A percentile compares a stretch with the other conserved stretches of the same genome.
These are phyloP conservation scores for Zoysia matrella DNA, from an alignment of 202 grass and related monocot genomes.

Conservation along the genomic window DNA sequence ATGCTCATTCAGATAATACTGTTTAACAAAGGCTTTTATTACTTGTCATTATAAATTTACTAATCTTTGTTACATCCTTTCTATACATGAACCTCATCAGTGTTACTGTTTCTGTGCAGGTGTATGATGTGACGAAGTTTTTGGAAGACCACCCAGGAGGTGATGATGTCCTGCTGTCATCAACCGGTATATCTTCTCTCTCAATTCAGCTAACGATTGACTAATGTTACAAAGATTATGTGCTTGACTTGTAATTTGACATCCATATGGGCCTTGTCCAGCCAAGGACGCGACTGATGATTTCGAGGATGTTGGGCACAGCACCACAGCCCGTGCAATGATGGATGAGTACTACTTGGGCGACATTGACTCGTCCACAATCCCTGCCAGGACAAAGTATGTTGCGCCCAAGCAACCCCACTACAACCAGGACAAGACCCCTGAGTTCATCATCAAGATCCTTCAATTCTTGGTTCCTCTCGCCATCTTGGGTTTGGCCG, in stretches of 20 bases:
- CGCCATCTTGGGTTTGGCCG: conserved; percentile 62
- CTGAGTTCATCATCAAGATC: conserved; percentile 62
- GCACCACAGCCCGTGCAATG: conserved; percentile 74
- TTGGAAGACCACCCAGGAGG: conserved; percentile 91
- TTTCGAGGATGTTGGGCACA: conserved; percentile 60
- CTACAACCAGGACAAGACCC: conserved; percentile 83
- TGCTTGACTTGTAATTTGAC: background rate
- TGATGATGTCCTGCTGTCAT: conserved; percentile 83
- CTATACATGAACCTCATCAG: background rate
- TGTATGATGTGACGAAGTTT: conserved; percentile 83
- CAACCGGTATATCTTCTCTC: conserved; percentile 61
- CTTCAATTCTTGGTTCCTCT: conserved; percentile 79
- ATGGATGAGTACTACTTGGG: conserved; percentile 87
- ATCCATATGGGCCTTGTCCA: conserved; percentile 5
- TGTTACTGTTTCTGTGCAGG: conserved; percentile 48
- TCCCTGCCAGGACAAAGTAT: conserved; percentile 67
- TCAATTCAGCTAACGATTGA: background rate
- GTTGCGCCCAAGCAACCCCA: conserved; percentile 73
- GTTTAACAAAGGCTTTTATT: background rate
- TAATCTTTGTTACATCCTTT: no score
- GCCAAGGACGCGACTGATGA: conserved; percentile 50
- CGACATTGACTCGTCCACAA: conserved; percentile 60
- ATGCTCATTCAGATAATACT: background rate
- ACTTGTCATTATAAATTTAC: background rate
- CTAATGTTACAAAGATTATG: background rate